phyloP scores from a whole-genome alignment of 257 asterid genomes.

The Ligustrum vulgare region DNA sequence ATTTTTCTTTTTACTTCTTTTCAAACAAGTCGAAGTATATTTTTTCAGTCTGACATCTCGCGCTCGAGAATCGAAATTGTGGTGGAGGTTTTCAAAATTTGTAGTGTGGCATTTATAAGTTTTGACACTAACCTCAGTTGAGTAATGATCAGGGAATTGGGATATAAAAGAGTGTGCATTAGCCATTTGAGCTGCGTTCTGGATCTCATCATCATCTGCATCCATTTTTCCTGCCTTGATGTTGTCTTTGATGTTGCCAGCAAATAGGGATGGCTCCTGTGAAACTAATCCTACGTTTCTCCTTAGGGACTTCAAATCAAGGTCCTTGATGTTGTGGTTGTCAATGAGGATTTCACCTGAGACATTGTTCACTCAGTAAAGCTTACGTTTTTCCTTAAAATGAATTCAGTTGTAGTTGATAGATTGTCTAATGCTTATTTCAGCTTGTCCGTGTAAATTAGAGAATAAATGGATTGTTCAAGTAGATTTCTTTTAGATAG shows the following conservation, averaged over 20 bases:
- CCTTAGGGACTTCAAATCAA: constrained; percentile 67
- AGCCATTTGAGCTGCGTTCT: constrained; percentile 65
- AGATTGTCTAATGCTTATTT: constrained; percentile 5
- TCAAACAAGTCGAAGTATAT: neutral
- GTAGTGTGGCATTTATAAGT: neutral
- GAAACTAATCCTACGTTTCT: constrained; percentile 75
- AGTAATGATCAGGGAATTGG: constrained; percentile 67
- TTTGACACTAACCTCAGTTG: constrained; percentile 55
- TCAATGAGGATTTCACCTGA: constrained; percentile 72
- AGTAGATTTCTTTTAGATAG: constrained; percentile 7
- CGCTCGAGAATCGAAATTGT: neutral
- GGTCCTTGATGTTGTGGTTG: constrained; percentile 65
- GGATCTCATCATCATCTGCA: constrained; percentile 60
- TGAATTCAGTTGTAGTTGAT: neutral
- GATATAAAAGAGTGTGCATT: constrained; percentile 81
- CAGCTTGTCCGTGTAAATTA: constrained; percentile 1
- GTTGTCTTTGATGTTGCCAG: constrained; percentile 75
- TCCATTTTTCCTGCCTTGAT: constrained; percentile 61
- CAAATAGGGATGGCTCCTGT: constrained; percentile 81
- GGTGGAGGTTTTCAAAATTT: constrained; percentile 15
- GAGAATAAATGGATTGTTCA: neutral
- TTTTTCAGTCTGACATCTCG: neutral
- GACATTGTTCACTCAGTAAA: constrained; percentile 24
- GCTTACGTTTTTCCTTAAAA: constrained; percentile 20
- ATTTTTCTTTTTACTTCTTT: neutral